Conservation (phyloP, 2,329 filamentous ascomycete species). For the Periconia sp. region DNA sequence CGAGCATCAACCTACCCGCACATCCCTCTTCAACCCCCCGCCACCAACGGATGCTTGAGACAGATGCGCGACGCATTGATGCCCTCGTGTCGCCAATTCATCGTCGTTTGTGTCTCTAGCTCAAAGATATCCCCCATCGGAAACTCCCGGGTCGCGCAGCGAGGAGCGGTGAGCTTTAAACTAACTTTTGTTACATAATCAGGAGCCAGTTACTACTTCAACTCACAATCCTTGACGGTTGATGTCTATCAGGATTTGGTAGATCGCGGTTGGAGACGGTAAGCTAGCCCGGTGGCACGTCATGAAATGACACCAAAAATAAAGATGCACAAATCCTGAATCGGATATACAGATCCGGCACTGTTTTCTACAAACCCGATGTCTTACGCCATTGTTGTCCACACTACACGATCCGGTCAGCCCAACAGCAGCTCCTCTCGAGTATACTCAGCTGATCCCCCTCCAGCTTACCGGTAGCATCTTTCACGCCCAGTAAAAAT, state of each 20-base stretch:
- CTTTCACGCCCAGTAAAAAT: conserved; percentile 68
- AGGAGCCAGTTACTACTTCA: conserved; percentile 76
- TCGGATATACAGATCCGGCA: conserved; percentile 48
- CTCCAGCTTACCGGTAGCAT: conserved; percentile 63
- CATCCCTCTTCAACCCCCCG: not conserved
- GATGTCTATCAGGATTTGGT: conserved; percentile 71
- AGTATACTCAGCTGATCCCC: conserved; percentile 1
- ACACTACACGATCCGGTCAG: conserved; percentile 74
- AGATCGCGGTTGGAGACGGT: conserved; percentile 77
- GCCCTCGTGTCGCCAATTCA: not conserved
- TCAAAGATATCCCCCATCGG: not conserved
- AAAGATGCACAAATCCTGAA: not conserved
- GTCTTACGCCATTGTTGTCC: conserved; percentile 83
- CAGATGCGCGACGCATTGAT: conserved; percentile 1
- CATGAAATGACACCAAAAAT: conserved; percentile 5
- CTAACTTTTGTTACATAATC: conserved; percentile 32
- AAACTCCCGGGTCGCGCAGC: not conserved
- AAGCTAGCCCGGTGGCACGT: conserved; percentile 39
- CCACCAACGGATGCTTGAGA: conserved; percentile 1
- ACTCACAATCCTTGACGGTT: conserved; percentile 62
- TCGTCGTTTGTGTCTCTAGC: not conserved
- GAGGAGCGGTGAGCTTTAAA: not conserved
- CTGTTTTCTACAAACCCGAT: conserved; percentile 75
- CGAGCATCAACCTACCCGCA: conserved; percentile 15
- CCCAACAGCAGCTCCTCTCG: not conserved